These are phyloP conservation scores for Cylindrotheca fusiformis DNA, from an alignment of 108 stramenopile genomes.

Conservation along the genomic window DNA sequence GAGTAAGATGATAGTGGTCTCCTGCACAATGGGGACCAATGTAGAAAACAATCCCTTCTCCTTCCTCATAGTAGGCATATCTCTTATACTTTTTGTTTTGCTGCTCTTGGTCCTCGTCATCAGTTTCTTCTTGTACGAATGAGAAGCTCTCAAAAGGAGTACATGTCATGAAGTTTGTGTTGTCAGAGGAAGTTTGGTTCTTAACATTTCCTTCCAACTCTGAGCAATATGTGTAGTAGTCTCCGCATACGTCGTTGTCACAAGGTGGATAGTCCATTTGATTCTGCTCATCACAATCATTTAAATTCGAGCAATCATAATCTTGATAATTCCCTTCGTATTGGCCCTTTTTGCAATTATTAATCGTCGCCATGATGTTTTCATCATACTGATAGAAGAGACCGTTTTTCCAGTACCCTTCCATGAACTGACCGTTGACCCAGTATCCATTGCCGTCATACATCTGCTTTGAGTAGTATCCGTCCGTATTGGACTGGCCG, in stretches of 20 bases:
- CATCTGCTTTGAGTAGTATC: background rate
- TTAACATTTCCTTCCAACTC: slow-evolving; percentile 25
- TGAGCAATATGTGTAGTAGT: slow-evolving; percentile 34
- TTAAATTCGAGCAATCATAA: slow-evolving; percentile 5
- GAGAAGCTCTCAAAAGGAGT: slow-evolving; percentile 4
- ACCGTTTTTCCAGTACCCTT: slow-evolving; percentile 8
- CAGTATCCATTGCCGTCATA: slow-evolving; percentile 3
- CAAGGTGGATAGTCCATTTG: slow-evolving; percentile 7
- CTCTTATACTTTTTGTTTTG: slow-evolving; percentile 17
- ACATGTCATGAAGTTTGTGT: slow-evolving; percentile 1
- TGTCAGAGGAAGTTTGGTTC: slow-evolving; percentile 1
- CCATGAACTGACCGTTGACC: slow-evolving; percentile 9
- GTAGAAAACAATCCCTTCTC: slow-evolving; percentile 32
- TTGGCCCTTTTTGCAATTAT: background rate
- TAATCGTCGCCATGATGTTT: background rate
- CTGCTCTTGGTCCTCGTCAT: slow-evolving; percentile 14
- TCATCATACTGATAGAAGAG: slow-evolving; percentile 7
- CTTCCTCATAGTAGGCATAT: slow-evolving; percentile 28
- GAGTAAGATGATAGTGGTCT: slow-evolving; percentile 60
- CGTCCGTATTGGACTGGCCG: background rate
- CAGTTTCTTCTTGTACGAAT: slow-evolving; percentile 1
- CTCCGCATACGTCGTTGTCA: slow-evolving; percentile 28
- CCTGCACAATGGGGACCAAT: slow-evolving; percentile 66
- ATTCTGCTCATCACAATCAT: slow-evolving; percentile 3
- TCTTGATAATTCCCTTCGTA: slow-evolving; percentile 4